phyloP scores from a whole-genome alignment of 2,329 filamentous ascomycete species.

The Amesomyces nigricolor region DNA sequence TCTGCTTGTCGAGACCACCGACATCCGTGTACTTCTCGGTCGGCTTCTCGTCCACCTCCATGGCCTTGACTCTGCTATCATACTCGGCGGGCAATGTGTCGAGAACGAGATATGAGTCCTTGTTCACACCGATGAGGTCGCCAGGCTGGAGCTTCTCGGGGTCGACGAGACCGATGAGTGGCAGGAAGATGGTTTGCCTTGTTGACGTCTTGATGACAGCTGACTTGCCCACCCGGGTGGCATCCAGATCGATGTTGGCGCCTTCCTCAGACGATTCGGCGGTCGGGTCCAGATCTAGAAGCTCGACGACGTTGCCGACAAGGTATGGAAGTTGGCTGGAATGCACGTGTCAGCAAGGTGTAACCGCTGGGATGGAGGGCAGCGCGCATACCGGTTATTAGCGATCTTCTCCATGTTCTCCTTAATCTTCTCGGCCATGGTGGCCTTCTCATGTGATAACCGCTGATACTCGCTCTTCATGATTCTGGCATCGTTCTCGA shows the following conservation, averaged over 20 bases:
- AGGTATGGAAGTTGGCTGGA: constrained; percentile 91
- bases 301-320: constrained; percentile 95
- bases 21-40: constrained; percentile 99
- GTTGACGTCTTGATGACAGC: constrained; percentile 99
- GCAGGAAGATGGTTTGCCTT: constrained; percentile 95
- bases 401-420: constrained; percentile 99
- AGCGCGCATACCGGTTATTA: constrained; percentile 74
- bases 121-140: constrained; percentile 97
- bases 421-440: constrained; percentile 98
- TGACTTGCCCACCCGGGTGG: constrained; percentile 92
- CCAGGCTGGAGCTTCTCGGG: constrained; percentile 91
- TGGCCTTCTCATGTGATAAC: constrained; percentile 87
- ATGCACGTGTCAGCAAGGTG: not conserved
- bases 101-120: constrained; percentile 95
- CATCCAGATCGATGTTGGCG: constrained; percentile 96
- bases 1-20: constrained; percentile 96
- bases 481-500: constrained; percentile 97
- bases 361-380: not conserved
- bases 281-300: constrained; percentile 92
- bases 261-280: constrained; percentile 96
- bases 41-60: constrained; percentile 99
- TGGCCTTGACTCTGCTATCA: constrained; percentile 97
- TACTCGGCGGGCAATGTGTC: constrained; percentile 97
- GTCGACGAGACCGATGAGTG: constrained; percentile 93
- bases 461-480: constrained; percentile 97